Evolutionary conservation across 345 rosid genomes (phyloP).

Genomic region (Microcos paniculata): DNA sequence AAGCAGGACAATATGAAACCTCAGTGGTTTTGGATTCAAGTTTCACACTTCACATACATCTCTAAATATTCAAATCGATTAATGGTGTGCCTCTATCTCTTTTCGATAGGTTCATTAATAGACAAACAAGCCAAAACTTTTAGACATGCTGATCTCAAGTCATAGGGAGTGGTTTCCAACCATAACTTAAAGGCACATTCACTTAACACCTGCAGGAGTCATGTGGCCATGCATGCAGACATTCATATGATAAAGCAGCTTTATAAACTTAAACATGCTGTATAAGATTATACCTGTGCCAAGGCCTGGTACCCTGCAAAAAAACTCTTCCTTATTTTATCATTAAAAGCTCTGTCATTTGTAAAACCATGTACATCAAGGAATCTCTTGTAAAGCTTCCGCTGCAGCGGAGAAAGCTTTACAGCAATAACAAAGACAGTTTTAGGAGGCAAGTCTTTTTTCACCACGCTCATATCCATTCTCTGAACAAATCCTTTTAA

Average conservation of each 20-base stretch:
- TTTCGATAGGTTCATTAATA: neutral
- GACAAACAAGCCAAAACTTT: neutral
- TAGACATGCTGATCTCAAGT: neutral
- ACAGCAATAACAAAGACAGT: constrained; percentile 93
- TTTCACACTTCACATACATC: neutral
- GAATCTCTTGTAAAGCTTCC: constrained; percentile 91
- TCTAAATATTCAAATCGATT: neutral
- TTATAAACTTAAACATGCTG: constrained; percentile 1
- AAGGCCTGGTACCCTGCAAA: constrained; percentile 98
- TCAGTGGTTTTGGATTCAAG: neutral
- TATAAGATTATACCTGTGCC: constrained; percentile 75
- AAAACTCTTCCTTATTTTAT: constrained; percentile 78
- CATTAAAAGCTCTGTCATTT: constrained; percentile 55
- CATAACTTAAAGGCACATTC: neutral
- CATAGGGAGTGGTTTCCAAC: neutral
- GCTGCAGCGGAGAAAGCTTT: constrained; percentile 89
- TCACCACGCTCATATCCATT: constrained; percentile 98
- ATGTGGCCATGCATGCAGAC: neutral
- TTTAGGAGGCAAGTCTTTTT: constrained; percentile 98
- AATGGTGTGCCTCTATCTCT: neutral
- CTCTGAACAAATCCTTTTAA: constrained; percentile 99
- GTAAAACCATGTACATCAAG: constrained; percentile 86
- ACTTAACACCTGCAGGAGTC: neutral
- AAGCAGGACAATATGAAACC: neutral
- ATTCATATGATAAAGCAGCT: constrained; percentile 8